Evolutionary conservation across 306 rosid species (phyloP).

Genomic region (Acacia acuminata): DNA sequence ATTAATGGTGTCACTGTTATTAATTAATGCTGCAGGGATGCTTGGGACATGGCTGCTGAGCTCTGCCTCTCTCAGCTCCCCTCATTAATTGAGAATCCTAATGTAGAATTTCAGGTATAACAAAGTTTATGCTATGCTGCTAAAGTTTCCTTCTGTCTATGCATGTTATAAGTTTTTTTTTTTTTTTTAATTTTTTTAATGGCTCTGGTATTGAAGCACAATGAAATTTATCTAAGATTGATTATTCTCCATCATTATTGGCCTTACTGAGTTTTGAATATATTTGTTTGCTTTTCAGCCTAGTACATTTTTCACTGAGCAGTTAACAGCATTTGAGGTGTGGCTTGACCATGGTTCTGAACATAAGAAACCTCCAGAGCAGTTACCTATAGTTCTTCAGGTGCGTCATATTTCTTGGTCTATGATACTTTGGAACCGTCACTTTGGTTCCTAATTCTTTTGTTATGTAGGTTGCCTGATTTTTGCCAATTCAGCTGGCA

Average conservation of each 20-base stretch:
- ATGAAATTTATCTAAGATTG: background rate
- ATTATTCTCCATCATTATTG: slow-evolving; percentile 13
- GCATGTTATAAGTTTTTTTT: background rate
- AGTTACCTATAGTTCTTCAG: slow-evolving; percentile 99
- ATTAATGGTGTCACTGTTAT: slow-evolving; percentile 22
- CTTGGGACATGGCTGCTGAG: slow-evolving; percentile 99
- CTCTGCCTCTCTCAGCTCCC: slow-evolving; percentile 99
- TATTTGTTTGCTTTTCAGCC: slow-evolving; percentile 57
- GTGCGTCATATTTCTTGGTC: slow-evolving; percentile 40
- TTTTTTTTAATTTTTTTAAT: background rate
- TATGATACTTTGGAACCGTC: slow-evolving; percentile 34
- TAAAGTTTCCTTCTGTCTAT: slow-evolving; percentile 16
- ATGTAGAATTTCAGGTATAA: slow-evolving; percentile 80
- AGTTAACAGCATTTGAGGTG: slow-evolving; percentile 94
- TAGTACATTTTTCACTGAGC: slow-evolving; percentile 95
- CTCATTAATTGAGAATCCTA: slow-evolving; percentile 78
- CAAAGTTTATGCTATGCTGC: slow-evolving; percentile 2
- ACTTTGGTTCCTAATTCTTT: slow-evolving; percentile 27
- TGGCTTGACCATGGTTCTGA: slow-evolving; percentile 99
- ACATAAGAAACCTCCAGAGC: slow-evolving; percentile 98
- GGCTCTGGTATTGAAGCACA: background rate
- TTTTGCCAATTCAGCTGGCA: slow-evolving; percentile 25
- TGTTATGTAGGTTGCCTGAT: slow-evolving; percentile 32
- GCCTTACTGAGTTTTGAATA: slow-evolving; percentile 17
- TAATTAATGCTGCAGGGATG: slow-evolving; percentile 79